Evolutionary conservation across 2,329 filamentous ascomycete genomes (phyloP).

Genomic region (Alternaria sp.): DNA sequence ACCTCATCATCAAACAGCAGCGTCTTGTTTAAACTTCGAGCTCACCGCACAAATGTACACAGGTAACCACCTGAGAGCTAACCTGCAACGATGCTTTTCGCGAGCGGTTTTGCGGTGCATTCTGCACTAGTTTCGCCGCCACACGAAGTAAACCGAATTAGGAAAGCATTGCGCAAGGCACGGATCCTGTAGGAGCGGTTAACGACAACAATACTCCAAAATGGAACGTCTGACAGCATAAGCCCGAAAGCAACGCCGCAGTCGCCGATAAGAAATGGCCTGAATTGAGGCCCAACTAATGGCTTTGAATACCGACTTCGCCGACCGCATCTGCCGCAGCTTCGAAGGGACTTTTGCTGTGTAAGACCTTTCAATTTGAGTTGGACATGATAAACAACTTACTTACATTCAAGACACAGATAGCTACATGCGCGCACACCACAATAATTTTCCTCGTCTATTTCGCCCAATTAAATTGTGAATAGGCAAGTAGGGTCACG

Average conservation of each 20-base stretch:
- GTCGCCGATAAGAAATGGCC: background rate
- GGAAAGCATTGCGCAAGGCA: slow-evolving; percentile 22
- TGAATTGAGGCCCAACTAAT: background rate
- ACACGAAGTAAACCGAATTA: slow-evolving; percentile 16
- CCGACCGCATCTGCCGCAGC: background rate
- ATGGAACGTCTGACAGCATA: slow-evolving; percentile 4
- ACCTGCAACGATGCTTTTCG: slow-evolving; percentile 24
- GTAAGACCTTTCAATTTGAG: background rate
- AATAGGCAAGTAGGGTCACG: background rate
- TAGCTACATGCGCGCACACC: background rate
- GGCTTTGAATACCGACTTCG: background rate
- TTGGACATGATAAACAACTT: background rate
- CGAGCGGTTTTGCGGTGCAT: slow-evolving; percentile 17
- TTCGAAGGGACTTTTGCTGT: background rate
- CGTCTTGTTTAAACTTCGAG: slow-evolving; percentile 3
- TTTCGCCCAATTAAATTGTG: background rate
- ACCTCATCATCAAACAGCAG: slow-evolving; percentile 5
- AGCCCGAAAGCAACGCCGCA: slow-evolving; percentile 11
- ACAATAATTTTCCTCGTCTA: background rate
- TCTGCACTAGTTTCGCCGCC: slow-evolving; percentile 12
- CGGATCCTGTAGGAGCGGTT: slow-evolving; percentile 10
- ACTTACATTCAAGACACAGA: background rate
- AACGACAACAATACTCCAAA: slow-evolving; percentile 9
- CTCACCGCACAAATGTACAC: slow-evolving; percentile 1
- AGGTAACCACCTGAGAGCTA: slow-evolving; percentile 23